Base-by-base conservation (phyloP, 163 green algal genomes). In the Prototheca wickerhamii region DNA sequence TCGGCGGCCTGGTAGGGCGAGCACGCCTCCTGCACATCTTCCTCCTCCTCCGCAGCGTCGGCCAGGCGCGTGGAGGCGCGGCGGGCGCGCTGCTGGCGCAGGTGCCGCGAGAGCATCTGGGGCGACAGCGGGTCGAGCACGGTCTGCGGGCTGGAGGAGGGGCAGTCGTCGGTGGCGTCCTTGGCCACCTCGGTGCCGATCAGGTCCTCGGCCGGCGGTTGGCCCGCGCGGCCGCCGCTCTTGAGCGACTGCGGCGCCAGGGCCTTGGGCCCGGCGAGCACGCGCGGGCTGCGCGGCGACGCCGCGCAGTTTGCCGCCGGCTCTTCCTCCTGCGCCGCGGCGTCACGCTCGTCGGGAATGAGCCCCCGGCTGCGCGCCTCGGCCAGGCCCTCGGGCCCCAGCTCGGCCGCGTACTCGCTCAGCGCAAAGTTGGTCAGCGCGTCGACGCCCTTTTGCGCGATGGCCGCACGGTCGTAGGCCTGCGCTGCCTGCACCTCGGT, bases 391-490 rank as follows among this genome's bases (percentile, higher is more conserved):
- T 61, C 55, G 8, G 55, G 55, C 20, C 28, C 33, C 33, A 74
- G 60, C 2, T 63, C 42, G 26, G 55, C 76, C 23, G 74, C 33
- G 65, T 90, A 91, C 25, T 84, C 58, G 29, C 50, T 51, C 2
- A 93, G 51, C 56, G 86, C 73, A 64, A 94, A 95, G 74, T 95
- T 95, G 40, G 86, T 93, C 30, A 84, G 61, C 2, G 88, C 86
- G 1, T 79, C 58, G 3, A 85, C 37, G 31, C 84, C 81, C 25
- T 80, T 80, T 21, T 76, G 65, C 57, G 68, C 49, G n/a, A 95
- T 76, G 7, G 82, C 77, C 52, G 89, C 87, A 3, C 70, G 67
- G 75, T 96, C 89, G 63, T 95, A 96, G 15, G 85, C 88, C n/a
- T 79, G 65, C 0, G 89, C 89, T 7, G 87, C 89, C 32, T 95